Base-by-base conservation (phyloP, 2,329 filamentous ascomycete genomes). In the Ceratocystis ficicola region DNA sequence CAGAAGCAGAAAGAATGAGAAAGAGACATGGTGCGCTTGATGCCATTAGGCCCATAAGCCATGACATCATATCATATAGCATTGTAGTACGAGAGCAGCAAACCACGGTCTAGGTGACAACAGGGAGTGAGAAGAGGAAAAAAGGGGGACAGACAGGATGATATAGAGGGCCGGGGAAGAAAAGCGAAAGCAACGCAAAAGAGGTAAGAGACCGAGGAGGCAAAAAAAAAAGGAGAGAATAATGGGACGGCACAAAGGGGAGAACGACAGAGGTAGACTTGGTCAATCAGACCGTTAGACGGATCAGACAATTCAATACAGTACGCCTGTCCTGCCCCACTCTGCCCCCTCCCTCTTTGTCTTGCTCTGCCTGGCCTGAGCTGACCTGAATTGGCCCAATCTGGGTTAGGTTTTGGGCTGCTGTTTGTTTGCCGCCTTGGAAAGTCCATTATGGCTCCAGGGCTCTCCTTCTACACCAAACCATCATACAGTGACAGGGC, bases 401-500 rank as follows among this genome's bases (percentile, higher is more conserved):
- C 36, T 41, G 36, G 10, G 36, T 41, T 15, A 15, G 41, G n/a
- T 41, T 4, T 41, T 41, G 36, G 36, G 36, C 36, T 41, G 12
- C 36, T 12, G 36, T 41, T 10, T 41, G 36, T 41, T 41, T 41
- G 36, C 36, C 36, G 36, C 36, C 36, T 41, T 15, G 36, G 36
- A 12, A 15, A 41, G 36, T 10, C 36, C 36, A 15, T 41, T 41
- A 12, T 2, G 12, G 12, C 12, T 4, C 36, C 12, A 12, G 36
- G 12, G 36, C 36, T 41, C 10, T 41, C 10, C 30, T 66, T 22
- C 71, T 75, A 96, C 74, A 99, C 94, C 73, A 99, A 79, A 28
- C 94, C 94, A 74, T 99, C 94, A 73, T 99, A 99, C 70, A 99
- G 81, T 67, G 92, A 96, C 73, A 99, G 80, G 44, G 94, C 94